Percentiles rank a stretch among this genome's conserved stretches.
Evolutionary conservation across 2,329 filamentous ascomycete genomes (phyloP).

Genomic region (Sporothrix schenckii): DNA sequence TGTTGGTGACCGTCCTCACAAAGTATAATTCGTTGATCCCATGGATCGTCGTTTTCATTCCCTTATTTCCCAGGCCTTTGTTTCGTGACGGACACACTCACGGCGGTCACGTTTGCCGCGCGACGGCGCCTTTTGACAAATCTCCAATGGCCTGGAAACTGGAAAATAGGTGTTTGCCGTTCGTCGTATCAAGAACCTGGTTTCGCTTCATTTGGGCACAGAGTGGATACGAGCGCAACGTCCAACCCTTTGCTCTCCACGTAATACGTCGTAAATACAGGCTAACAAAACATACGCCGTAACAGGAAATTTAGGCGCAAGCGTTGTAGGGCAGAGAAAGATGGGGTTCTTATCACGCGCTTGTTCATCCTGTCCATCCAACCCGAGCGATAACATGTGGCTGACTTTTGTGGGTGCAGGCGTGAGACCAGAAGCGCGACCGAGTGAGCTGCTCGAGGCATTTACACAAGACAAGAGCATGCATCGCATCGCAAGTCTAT

Average conservation of each 20-base stretch:
- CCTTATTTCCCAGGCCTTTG: constrained; percentile 3
- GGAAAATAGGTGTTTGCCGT: neutral
- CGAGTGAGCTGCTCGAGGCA: neutral
- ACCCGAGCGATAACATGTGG: neutral
- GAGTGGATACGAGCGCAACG: neutral
- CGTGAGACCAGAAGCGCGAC: constrained; percentile 14
- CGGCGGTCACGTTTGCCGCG: neutral
- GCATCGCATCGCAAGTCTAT: neutral
- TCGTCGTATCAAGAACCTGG: neutral
- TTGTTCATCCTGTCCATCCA: neutral
- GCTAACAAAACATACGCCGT: constrained; percentile 1
- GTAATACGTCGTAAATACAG: neutral
- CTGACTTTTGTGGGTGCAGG: neutral
- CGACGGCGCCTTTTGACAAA: neutral
- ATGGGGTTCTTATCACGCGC: constrained; percentile 1
- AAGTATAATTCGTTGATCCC: too few relatives aligned
- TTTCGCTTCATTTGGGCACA: too few relatives aligned
- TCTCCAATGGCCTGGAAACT: neutral
- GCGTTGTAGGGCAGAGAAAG: constrained; percentile 20
- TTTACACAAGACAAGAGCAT: neutral
- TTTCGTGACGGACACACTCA: neutral
- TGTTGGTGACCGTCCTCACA: neutral
- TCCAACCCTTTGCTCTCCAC: neutral
- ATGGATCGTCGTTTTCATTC: too few relatives aligned
- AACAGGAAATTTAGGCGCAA: neutral